A percentile compares a stretch with the other conserved stretches of the same genome.
Conservation (phyloP, 495 filamentous ascomycete species). For the Chaetomidium leptoderma region DNA sequence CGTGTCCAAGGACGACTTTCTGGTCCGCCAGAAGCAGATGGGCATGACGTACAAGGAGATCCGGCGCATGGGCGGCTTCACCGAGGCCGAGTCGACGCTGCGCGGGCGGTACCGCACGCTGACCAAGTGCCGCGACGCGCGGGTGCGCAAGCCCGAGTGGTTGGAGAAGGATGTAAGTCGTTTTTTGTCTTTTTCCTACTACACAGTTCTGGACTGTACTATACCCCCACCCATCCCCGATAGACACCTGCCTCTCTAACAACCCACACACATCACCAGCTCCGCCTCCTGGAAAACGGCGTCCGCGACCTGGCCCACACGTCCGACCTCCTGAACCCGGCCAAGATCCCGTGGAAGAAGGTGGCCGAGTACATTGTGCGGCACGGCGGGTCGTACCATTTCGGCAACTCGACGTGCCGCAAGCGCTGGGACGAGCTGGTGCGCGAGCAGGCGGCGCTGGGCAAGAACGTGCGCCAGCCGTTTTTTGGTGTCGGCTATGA, state of each 20-base stretch:
- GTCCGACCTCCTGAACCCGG: constrained; percentile 18
- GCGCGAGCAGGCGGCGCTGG: constrained; percentile 16
- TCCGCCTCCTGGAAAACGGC: constrained; percentile 46
- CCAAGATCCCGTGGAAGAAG: constrained; percentile 76
- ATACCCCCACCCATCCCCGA: neutral
- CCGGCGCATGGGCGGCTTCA: constrained; percentile 57
- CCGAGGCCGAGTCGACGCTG: constrained; percentile 82
- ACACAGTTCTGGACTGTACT: no score
- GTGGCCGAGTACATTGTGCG: constrained; percentile 66
- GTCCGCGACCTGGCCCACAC: constrained; percentile 38
- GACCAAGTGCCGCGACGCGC: constrained; percentile 68
- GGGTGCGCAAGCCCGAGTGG: constrained; percentile 80
- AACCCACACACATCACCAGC: constrained; percentile 26
- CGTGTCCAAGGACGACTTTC: constrained; percentile 52
- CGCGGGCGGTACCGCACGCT: constrained; percentile 74
- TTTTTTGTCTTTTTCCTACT: constrained; percentile 7
- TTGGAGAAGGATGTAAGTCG: constrained; percentile 66
- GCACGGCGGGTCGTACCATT: constrained; percentile 74
- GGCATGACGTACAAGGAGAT: constrained; percentile 81
- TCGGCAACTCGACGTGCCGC: constrained; percentile 82
- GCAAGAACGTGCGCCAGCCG: constrained; percentile 9
- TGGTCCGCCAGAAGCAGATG: constrained; percentile 58
- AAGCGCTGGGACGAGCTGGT: constrained; percentile 68
- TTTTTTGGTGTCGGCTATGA: constrained; percentile 19
- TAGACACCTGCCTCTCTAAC: neutral